Conservation (phyloP, 139 green algal species). For the Micractinium conductrix region DNA sequence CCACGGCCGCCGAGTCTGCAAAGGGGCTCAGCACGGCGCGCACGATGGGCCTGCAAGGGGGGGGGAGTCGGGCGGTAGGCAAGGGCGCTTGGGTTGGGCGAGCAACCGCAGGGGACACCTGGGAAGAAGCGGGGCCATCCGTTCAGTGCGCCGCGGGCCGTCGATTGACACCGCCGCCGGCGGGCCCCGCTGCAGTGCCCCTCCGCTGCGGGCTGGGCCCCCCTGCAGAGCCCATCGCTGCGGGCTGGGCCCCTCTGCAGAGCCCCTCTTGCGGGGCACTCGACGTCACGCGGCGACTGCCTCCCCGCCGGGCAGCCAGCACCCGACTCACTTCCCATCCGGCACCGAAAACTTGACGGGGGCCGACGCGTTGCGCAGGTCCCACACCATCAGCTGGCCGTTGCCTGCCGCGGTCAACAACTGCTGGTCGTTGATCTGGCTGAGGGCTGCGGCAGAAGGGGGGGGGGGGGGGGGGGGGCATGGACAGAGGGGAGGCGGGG, state of each 20-base stretch:
- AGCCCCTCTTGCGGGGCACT: no score
- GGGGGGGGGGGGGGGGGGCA: background rate
- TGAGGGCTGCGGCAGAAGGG: background rate
- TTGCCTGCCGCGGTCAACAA: slow-evolving; percentile 20
- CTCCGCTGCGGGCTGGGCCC: no score
- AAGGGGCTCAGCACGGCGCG: slow-evolving; percentile 29
- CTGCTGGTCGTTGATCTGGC: slow-evolving; percentile 22
- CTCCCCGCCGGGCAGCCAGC: background rate
- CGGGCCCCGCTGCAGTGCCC: no score
- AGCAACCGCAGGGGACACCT: no score
- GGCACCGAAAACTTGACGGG: slow-evolving; percentile 32
- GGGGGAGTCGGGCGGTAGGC: no score
- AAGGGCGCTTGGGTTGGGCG: no score
- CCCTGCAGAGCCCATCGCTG: no score
- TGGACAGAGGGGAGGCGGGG: background rate
- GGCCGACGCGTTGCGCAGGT: slow-evolving; percentile 17
- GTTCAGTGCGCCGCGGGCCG: no score
- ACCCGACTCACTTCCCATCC: background rate
- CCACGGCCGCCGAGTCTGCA: slow-evolving; percentile 22
- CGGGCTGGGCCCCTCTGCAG: no score
- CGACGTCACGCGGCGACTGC: no score
- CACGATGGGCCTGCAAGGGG: slow-evolving; percentile 7
- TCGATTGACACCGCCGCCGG: no score
- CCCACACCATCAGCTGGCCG: slow-evolving; percentile 32
- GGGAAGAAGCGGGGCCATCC: no score